Percentiles rank a stretch among this genome's conserved stretches.
phyloP scores from a whole-genome alignment of 768 basidiomycete species.

The Psilocybe cyanescens region DNA sequence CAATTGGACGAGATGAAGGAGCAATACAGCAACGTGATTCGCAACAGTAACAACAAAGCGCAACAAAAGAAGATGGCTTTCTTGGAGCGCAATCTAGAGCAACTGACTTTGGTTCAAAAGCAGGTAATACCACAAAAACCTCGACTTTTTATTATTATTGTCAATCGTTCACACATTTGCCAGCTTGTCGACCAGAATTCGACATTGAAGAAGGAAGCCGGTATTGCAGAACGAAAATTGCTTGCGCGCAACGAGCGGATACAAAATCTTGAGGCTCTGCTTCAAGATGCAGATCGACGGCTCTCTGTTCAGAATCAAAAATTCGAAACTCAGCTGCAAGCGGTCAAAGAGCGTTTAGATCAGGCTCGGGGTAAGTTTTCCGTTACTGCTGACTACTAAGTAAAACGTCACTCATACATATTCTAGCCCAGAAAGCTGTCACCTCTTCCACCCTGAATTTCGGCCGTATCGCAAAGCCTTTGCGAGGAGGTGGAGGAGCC shows the following conservation, averaged over 20 bases:
- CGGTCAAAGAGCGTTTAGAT: slow-evolving; percentile 89
- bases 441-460: slow-evolving; percentile 77
- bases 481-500: slow-evolving; percentile 89
- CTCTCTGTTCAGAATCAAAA: slow-evolving; percentile 94
- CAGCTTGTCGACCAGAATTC: slow-evolving; percentile 99
- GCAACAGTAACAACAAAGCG: slow-evolving; percentile 97
- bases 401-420: slow-evolving; percentile 11
- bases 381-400: slow-evolving; percentile 1
- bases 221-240: slow-evolving; percentile 94
- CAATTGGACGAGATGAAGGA: slow-evolving; percentile 98
- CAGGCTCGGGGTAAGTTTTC: slow-evolving; percentile 80
- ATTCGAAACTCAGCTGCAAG: slow-evolving; percentile 91
- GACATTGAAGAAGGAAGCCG: slow-evolving; percentile 95
- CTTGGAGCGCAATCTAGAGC: slow-evolving; percentile 94
- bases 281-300: slow-evolving; percentile 93
- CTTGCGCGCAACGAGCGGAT: slow-evolving; percentile 97
- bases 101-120: slow-evolving; percentile 94
- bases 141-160: slow-evolving; percentile 16
- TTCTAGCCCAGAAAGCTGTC: slow-evolving; percentile 75
- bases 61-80: slow-evolving; percentile 99
- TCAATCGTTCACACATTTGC: slow-evolving; percentile 10
- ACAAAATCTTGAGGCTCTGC: slow-evolving; percentile 90
- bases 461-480: slow-evolving; percentile 95
- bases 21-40: slow-evolving; percentile 98
- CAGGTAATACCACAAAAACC: slow-evolving; percentile 57